Evolutionary conservation across 148 eudicot species (phyloP).

Genomic region (Polygonum maritimum): DNA sequence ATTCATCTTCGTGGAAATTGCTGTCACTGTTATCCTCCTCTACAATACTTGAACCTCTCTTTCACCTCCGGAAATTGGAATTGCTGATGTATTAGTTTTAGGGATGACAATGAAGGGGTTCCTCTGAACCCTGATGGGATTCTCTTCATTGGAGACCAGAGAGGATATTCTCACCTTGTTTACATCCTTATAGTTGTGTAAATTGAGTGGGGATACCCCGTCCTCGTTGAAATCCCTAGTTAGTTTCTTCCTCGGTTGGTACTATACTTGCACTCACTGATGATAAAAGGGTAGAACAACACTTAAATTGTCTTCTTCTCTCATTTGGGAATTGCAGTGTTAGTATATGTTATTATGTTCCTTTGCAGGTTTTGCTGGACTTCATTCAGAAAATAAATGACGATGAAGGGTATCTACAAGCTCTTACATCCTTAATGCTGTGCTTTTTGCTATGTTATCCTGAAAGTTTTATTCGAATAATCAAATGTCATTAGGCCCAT

Average conservation of each 20-base stretch:
- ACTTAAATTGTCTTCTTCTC: neutral
- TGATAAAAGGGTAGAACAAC: neutral
- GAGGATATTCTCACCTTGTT: neutral
- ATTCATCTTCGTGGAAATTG: neutral
- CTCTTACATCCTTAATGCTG: neutral
- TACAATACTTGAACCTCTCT: neutral
- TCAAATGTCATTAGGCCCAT: constrained; percentile 54
- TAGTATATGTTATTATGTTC: constrained; percentile 12
- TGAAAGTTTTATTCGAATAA: neutral
- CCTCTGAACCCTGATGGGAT: neutral
- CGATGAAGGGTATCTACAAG: constrained; percentile 73
- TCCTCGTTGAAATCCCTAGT: neutral
- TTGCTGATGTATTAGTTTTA: neutral
- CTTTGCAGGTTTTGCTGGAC: constrained; percentile 84
- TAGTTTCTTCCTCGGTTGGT: neutral
- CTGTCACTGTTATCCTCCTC: neutral
- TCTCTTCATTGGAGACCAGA: neutral
- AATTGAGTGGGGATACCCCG: neutral
- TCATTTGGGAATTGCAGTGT: neutral
- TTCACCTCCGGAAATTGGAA: neutral
- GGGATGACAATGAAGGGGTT: neutral
- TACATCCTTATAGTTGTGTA: neutral
- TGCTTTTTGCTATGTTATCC: neutral
- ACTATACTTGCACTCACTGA: neutral
- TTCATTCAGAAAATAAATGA: constrained; percentile 87